A percentile compares a stretch with the other conserved stretches of the same genome.
phyloP scores from a whole-genome alignment of 257 asterid genomes.

The Echites panduratus region DNA sequence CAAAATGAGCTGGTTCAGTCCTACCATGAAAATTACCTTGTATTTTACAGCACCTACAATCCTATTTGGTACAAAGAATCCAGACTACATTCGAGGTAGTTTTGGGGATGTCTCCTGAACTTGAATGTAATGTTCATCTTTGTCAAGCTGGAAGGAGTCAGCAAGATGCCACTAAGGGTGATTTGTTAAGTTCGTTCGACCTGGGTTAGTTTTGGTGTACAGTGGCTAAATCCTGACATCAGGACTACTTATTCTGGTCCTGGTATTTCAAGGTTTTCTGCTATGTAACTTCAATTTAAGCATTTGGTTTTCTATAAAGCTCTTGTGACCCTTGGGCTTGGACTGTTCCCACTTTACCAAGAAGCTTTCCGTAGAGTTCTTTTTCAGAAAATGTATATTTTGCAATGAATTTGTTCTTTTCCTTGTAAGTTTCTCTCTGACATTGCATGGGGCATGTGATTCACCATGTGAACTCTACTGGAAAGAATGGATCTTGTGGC shows the following conservation, averaged over 20 bases:
- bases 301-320: background rate
- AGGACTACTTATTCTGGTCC: background rate
- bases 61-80: background rate
- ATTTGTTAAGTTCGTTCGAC: background rate
- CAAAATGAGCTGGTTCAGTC: background rate
- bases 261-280: background rate
- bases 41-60: background rate
- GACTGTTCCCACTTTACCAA: no score
- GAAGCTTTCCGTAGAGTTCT: background rate
- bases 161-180: background rate
- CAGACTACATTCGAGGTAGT: background rate
- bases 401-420: constrained; percentile 1
- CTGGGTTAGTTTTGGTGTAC: background rate
- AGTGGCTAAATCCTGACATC: background rate
- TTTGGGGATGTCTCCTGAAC: background rate
- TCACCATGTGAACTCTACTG: constrained; percentile 25
- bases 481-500: constrained; percentile 8
- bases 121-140: background rate
- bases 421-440: constrained; percentile 16
- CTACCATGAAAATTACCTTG: background rate
- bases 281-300: background rate
- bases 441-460: constrained; percentile 27
- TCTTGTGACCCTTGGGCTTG: background rate
- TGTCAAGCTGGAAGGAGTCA: background rate
- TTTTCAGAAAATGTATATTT: constrained; percentile 1